Evolutionary conservation across 257 asterid genomes (phyloP).

Genomic region (Rauvolfia tetraphylla): DNA sequence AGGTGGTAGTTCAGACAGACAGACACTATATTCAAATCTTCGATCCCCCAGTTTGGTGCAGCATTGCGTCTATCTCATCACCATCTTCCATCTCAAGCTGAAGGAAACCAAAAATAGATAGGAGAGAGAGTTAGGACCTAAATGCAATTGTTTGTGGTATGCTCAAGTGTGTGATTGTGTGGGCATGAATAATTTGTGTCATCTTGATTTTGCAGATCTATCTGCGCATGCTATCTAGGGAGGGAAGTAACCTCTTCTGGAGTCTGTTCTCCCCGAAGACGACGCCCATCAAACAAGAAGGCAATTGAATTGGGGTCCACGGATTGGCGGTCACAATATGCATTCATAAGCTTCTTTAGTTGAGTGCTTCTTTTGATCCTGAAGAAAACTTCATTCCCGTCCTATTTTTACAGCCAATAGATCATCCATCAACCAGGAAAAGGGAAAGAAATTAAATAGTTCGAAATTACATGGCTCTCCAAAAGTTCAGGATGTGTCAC

Average conservation of each 20-base stretch:
- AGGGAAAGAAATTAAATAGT: background rate
- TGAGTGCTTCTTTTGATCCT: slow-evolving; percentile 45
- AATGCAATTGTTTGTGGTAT: too few species aligned
- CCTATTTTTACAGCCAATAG: slow-evolving; percentile 19
- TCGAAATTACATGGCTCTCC: background rate
- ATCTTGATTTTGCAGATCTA: background rate
- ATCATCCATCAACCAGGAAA: background rate
- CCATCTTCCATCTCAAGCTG: slow-evolving; percentile 34
- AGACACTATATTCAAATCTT: background rate
- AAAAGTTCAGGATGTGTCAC: background rate
- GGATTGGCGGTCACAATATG: slow-evolving; percentile 42
- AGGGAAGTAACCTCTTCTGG: slow-evolving; percentile 33
- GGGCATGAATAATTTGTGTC: background rate
- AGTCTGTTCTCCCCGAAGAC: slow-evolving; percentile 40
- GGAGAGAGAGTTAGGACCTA: background rate
- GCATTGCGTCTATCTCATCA: slow-evolving; percentile 30
- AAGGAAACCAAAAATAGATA: background rate
- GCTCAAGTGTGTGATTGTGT: background rate
- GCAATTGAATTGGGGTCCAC: slow-evolving; percentile 37
- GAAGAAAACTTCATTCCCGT: slow-evolving; percentile 43
- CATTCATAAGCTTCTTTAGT: slow-evolving; percentile 44
- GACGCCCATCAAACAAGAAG: slow-evolving; percentile 43
- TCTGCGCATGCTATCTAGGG: background rate
- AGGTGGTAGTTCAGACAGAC: background rate
- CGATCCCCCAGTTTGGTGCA: slow-evolving; percentile 25